A percentile compares a stretch with the other conserved stretches of the same genome.
Evolutionary conservation across 306 rosid genomes (phyloP).

Genomic region (Medicago ruthenica): DNA sequence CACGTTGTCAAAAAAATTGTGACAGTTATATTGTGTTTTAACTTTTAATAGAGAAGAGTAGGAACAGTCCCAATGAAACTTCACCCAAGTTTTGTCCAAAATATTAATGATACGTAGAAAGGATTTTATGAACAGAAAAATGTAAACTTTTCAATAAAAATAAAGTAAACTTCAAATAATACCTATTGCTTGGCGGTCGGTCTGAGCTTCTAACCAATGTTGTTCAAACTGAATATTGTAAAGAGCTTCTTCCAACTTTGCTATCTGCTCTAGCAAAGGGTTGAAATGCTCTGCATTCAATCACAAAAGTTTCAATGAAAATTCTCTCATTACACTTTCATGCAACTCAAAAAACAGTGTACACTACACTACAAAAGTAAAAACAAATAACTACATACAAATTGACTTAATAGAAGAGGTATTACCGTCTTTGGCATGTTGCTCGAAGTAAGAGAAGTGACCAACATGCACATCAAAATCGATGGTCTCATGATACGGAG

Average conservation of each 20-base stretch:
- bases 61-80: too few species aligned
- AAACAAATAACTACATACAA: not conserved
- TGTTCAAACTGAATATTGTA: slow-evolving; percentile 91
- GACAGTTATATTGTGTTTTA: too few species aligned
- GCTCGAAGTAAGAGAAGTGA: slow-evolving; percentile 73
- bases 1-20: too few species aligned
- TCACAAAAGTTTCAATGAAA: slow-evolving; percentile 34
- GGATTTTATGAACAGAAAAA: slow-evolving; percentile 5
- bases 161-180: slow-evolving; percentile 35
- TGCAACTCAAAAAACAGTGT: slow-evolving; percentile 25
- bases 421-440: slow-evolving; percentile 96
- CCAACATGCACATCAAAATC: slow-evolving; percentile 86
- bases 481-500: slow-evolving; percentile 78
- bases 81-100: too few species aligned
- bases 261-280: slow-evolving; percentile 85
- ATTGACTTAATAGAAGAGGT: not conserved
- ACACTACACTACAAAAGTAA: not conserved
- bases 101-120: not conserved
- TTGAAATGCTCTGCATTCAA: slow-evolving; percentile 78
- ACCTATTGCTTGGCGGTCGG: slow-evolving; percentile 95
- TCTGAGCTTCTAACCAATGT: slow-evolving; percentile 96
- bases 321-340: slow-evolving; percentile 2
- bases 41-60: too few species aligned
- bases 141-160: slow-evolving; percentile 2
- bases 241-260: slow-evolving; percentile 93